Conservation (phyloP, 176 grass and related monocot species). For the Tillandsia fasciculata region DNA sequence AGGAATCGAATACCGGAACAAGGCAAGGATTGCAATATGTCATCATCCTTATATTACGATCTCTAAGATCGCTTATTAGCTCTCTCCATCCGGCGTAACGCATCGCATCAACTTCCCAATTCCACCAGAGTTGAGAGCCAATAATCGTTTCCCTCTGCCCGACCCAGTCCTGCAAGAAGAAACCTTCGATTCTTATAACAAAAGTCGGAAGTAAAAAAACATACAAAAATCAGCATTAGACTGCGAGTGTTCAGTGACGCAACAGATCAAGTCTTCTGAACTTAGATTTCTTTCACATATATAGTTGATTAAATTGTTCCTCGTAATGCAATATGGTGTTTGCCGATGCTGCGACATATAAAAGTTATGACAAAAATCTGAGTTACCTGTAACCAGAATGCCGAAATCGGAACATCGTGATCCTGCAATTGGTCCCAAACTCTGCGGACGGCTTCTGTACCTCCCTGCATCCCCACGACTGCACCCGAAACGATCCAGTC, state of each 20-base stretch:
- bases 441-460: constrained; percentile 47
- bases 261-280: neutral
- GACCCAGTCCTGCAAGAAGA: constrained; percentile 67
- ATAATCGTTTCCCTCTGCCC: constrained; percentile 86
- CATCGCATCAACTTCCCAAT: constrained; percentile 67
- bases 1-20: constrained; percentile 33
- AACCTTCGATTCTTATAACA: neutral
- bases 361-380: neutral
- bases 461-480: constrained; percentile 84
- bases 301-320: neutral
- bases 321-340: no score
- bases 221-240: neutral
- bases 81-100: constrained; percentile 70
- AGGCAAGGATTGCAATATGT: constrained; percentile 91
- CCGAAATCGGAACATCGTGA: constrained; percentile 60
- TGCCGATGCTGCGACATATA: neutral
- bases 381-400: constrained; percentile 86
- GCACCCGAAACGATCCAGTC: constrained; percentile 79
- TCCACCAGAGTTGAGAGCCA: constrained; percentile 94
- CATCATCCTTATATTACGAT: constrained; percentile 49
- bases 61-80: constrained; percentile 40
- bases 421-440: constrained; percentile 67
- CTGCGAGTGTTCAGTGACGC: neutral
- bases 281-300: neutral
- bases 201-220: neutral